phyloP scores from a whole-genome alignment of 2,329 filamentous ascomycete species.

The Trichoderma atroviride region DNA sequence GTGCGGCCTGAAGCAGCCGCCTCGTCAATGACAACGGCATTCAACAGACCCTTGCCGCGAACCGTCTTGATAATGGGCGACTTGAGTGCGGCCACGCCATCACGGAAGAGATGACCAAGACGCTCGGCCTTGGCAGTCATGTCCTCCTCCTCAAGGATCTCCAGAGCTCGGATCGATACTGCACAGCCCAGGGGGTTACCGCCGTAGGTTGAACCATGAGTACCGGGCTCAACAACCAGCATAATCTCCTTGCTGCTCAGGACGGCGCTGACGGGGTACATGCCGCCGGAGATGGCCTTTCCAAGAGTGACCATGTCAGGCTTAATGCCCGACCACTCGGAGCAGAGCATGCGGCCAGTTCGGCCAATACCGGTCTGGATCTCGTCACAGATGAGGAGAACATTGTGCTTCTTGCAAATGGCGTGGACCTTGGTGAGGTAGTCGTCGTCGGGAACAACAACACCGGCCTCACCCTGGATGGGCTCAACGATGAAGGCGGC shows the following conservation, averaged over 20 bases:
- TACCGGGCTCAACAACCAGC: constrained; percentile 93
- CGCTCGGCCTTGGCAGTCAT: constrained; percentile 81
- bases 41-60: constrained; percentile 90
- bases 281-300: constrained; percentile 96
- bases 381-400: constrained; percentile 95
- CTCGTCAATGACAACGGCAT: constrained; percentile 96
- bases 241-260: constrained; percentile 87
- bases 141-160: constrained; percentile 89
- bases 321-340: constrained; percentile 93
- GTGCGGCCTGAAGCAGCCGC: constrained; percentile 78
- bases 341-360: constrained; percentile 90
- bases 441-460: constrained; percentile 88
- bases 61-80: constrained; percentile 80
- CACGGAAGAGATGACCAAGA: constrained; percentile 80
- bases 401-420: constrained; percentile 93
- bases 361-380: constrained; percentile 97
- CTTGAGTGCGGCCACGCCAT: constrained; percentile 73
- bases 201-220: constrained; percentile 97
- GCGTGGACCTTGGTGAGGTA: constrained; percentile 80
- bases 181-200: constrained; percentile 95
- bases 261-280: constrained; percentile 98
- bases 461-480: constrained; percentile 96
- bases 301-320: constrained; percentile 93
- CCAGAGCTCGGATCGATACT: constrained; percentile 90
- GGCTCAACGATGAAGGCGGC: constrained; percentile 95